These are phyloP conservation scores for Trichoderma asperellum DNA, from an alignment of 2,329 filamentous ascomycete genomes.

Conservation along the genomic window DNA sequence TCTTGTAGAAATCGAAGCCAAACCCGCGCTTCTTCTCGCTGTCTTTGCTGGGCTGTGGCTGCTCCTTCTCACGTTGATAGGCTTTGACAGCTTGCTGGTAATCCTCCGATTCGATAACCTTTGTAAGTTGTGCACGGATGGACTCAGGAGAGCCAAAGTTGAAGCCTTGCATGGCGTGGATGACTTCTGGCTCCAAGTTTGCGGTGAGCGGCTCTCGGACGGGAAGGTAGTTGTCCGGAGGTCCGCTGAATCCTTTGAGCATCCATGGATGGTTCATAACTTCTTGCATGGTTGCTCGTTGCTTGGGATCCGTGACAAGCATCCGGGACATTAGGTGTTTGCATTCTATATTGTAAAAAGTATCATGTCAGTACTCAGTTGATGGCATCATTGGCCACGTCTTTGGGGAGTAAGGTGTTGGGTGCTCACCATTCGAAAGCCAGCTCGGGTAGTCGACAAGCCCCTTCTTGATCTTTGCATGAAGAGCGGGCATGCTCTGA, in stretches of 20 bases:
- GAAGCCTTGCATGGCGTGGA: slow-evolving; percentile 96
- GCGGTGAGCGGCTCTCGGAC: slow-evolving; percentile 80
- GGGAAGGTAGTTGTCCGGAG: slow-evolving; percentile 89
- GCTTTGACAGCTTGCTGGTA: slow-evolving; percentile 84
- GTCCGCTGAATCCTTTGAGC: slow-evolving; percentile 82
- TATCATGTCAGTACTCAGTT: not conserved
- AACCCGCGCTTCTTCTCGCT: slow-evolving; percentile 87
- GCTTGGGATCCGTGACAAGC: slow-evolving; percentile 90
- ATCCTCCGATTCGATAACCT: slow-evolving; percentile 89
- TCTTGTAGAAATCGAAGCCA: slow-evolving; percentile 94
- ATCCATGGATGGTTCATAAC: slow-evolving; percentile 97
- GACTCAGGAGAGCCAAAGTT: slow-evolving; percentile 89
- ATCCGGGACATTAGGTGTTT: slow-evolving; percentile 90
- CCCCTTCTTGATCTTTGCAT: slow-evolving; percentile 98
- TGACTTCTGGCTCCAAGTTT: slow-evolving; percentile 79
- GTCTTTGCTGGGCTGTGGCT: slow-evolving; percentile 60
- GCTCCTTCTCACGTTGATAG: slow-evolving; percentile 68
- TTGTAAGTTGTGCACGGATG: slow-evolving; percentile 80
- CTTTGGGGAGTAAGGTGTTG: not conserved
- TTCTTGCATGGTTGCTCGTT: slow-evolving; percentile 83
- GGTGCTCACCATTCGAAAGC: slow-evolving; percentile 78
- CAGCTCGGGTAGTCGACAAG: slow-evolving; percentile 94
- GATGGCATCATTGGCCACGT: not conserved
- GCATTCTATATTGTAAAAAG: slow-evolving; percentile 67
- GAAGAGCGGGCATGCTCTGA: slow-evolving; percentile 97